These are phyloP conservation scores for Leccinum fallax DNA, from an alignment of 1,284 basidiomycete genomes.

Conservation along the genomic window DNA sequence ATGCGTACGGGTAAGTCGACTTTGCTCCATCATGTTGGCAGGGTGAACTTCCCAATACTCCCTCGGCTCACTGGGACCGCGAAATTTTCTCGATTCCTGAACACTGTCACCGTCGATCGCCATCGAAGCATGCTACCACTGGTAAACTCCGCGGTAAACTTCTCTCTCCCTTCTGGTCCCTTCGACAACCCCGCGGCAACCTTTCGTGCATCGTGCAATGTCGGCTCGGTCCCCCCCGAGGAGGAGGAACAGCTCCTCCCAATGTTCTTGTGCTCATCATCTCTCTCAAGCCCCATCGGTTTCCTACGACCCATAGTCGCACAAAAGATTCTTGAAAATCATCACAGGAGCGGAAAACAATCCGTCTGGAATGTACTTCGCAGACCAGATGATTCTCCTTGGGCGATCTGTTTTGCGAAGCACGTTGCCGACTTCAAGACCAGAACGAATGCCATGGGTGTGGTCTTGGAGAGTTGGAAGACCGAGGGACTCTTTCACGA, in stretches of 20 bases:
- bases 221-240: background rate
- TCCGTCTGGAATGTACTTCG: slow-evolving; percentile 25
- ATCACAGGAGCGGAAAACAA: slow-evolving; percentile 4
- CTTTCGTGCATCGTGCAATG: slow-evolving; percentile 27
- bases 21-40: background rate
- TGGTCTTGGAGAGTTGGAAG: slow-evolving; percentile 21
- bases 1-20: background rate
- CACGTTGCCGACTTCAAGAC: slow-evolving; percentile 16
- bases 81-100: slow-evolving; percentile 3
- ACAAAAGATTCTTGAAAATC: slow-evolving; percentile 17
- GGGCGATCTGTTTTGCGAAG: slow-evolving; percentile 28
- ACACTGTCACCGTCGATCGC: background rate
- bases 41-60: background rate
- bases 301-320: slow-evolving; percentile 23
- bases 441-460: slow-evolving; percentile 20
- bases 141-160: slow-evolving; percentile 30
- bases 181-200: slow-evolving; percentile 18
- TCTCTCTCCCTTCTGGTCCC: slow-evolving; percentile 25
- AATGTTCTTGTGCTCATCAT: slow-evolving; percentile 20
- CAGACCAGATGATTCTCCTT: slow-evolving; percentile 14
- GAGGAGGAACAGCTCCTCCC: slow-evolving; percentile 28
- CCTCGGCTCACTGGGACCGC: background rate
- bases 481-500: slow-evolving; percentile 20
- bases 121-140: slow-evolving; percentile 19
- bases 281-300: slow-evolving; percentile 19